A percentile compares a stretch with the other conserved stretches of the same genome.
These are phyloP conservation scores for Xylariaceae sp. DNA, from an alignment of 2,329 filamentous ascomycete species.

Conservation along the genomic window DNA sequence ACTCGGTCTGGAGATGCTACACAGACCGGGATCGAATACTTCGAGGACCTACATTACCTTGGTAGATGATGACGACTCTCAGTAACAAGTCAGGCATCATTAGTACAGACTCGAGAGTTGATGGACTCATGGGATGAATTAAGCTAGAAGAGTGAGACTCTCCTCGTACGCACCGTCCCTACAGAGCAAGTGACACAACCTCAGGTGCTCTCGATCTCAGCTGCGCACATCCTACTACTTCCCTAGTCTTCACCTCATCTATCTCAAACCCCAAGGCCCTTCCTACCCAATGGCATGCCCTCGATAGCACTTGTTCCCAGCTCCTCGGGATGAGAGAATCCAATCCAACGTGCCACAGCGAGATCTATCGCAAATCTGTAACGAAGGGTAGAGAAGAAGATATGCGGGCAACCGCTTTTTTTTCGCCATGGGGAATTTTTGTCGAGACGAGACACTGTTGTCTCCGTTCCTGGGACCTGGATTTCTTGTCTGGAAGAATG, in stretches of 20 bases:
- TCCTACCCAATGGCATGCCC: not conserved
- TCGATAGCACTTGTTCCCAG: constrained; percentile 11
- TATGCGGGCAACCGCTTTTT: constrained; percentile 15
- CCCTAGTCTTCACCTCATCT: not conserved
- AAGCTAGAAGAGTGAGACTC: not conserved
- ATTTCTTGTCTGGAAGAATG: not conserved
- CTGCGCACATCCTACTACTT: too few relatives aligned
- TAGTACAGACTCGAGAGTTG: too few relatives aligned
- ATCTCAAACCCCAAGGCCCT: not conserved
- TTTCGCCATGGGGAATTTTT: not conserved
- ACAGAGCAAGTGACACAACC: constrained; percentile 7
- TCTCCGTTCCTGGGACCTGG: constrained; percentile 15
- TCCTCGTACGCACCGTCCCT: not conserved
- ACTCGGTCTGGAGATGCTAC: not conserved
- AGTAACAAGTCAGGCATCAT: too few relatives aligned
- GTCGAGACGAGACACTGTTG: constrained; percentile 5
- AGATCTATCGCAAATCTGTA: constrained; percentile 13
- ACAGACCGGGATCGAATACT: not conserved
- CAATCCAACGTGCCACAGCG: not conserved
- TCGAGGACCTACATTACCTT: too few relatives aligned
- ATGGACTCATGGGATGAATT: not conserved
- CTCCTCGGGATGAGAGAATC: constrained; percentile 1
- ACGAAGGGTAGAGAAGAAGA: not conserved
- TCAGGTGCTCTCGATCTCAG: not conserved
- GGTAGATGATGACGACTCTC: too few relatives aligned